Percentiles rank a stretch among this genome's conserved stretches.
Evolutionary conservation across 225 moss, liverwort and hornwort species (phyloP).

Genomic region (Bryoerythrophyllum caledonicum): DNA sequence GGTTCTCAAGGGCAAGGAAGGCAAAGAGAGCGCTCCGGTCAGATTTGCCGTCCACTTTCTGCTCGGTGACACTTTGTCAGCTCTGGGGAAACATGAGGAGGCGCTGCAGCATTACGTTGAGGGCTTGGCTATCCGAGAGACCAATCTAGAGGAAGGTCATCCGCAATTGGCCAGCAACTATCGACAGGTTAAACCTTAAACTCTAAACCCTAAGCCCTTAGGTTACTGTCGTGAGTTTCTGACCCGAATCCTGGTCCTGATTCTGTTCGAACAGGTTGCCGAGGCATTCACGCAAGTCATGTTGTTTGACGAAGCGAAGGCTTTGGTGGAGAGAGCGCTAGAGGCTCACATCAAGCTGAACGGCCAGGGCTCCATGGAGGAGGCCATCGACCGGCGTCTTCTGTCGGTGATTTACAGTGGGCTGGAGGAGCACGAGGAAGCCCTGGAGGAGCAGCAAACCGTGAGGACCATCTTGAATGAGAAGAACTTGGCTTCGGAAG

Average conservation of each 20-base stretch:
- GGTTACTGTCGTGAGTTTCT: background rate
- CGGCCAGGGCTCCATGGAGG: constrained; percentile 73
- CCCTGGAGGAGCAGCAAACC: constrained; percentile 66
- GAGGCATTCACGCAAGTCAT: constrained; percentile 86
- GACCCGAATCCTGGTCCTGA: no score
- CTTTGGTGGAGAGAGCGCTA: constrained; percentile 60
- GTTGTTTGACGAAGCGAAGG: constrained; percentile 80
- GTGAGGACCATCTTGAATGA: constrained; percentile 68
- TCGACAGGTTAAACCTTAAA: constrained; percentile 45
- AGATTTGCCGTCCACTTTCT: constrained; percentile 73
- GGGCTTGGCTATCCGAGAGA: constrained; percentile 81
- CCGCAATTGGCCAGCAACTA: constrained; percentile 77
- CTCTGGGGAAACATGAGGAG: constrained; percentile 78
- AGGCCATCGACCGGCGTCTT: constrained; percentile 87
- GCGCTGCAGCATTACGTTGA: constrained; percentile 70
- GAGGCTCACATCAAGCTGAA: constrained; percentile 61
- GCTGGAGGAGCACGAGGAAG: constrained; percentile 83
- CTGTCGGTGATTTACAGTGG: constrained; percentile 82
- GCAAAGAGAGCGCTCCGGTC: constrained; percentile 60
- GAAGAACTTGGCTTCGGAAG: constrained; percentile 62
- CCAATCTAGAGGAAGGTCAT: constrained; percentile 62
- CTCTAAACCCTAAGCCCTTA: background rate
- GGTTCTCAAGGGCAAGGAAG: constrained; percentile 58
- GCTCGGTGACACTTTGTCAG: constrained; percentile 69
- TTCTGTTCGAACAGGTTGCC: constrained; percentile 58